Evolutionary conservation across 805 yeast species (phyloP).

Genomic region (Millerozyma acaciae): DNA sequence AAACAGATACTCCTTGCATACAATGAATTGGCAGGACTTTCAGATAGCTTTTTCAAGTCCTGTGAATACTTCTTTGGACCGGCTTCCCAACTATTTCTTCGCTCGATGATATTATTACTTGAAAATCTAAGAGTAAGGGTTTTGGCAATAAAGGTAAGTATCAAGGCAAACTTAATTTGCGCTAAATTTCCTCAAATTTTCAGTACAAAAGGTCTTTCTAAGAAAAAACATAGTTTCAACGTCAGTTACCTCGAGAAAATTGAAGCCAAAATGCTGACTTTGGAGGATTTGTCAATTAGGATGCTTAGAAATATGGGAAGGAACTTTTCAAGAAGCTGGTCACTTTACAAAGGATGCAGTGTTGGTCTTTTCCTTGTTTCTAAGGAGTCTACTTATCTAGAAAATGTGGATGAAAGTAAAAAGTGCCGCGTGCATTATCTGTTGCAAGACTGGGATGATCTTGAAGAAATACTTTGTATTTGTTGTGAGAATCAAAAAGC

Average conservation of each 20-base stretch:
- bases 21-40: constrained; percentile 4
- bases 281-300: neutral
- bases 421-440: neutral
- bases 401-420: neutral
- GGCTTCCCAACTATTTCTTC: neutral
- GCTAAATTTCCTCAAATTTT: neutral
- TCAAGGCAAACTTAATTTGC: neutral
- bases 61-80: constrained; percentile 4
- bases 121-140: neutral
- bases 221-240: neutral
- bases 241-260: neutral
- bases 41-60: neutral
- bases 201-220: too few relatives aligned
- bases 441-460: neutral
- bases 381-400: neutral
- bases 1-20: constrained; percentile 1
- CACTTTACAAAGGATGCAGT: neutral
- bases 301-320: neutral
- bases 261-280: neutral
- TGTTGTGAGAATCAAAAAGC: neutral
- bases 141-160: neutral
- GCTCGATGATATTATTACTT: neutral
- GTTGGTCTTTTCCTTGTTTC: neutral
- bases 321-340: neutral
- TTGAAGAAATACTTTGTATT: neutral